Base-by-base conservation (phyloP, 208 protist species). In the Strigomonas culicis region DNA sequence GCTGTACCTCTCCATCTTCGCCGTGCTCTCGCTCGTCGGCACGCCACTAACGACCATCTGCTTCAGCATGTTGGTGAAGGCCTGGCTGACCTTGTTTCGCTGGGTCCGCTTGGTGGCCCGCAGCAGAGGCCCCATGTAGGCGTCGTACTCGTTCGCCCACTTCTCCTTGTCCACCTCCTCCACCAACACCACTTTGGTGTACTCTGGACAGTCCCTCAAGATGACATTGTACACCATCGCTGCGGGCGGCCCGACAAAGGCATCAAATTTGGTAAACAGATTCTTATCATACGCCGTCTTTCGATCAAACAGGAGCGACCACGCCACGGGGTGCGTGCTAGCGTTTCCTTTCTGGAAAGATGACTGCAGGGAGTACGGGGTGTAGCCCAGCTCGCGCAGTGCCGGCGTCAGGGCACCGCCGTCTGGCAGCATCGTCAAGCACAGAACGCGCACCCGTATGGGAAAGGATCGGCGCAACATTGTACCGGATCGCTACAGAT, bases 181-280 rank as follows among this genome's bases (percentile, higher is more conserved):
- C 1, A 90, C 83, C 1, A 93, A 68, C 11, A 93, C 75, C 0
- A 93, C 80, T 69, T 93, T 93, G 24, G 86, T 93, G 69, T 85
- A 93, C 22, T 56, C 34, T 27, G 86, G 83, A 27, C 80, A 87
- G 31, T 80, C 74, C 2, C 68, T 55, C 34, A 93, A 64, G 39
- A 93, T 74, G n/a, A 60, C 32, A 44, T 80, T 73, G 68, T 90
- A 88, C 47, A 82, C 30, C 50, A 82, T 67, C 27, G 77, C 59
- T 6, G 70, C 75, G 0, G 82, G 86, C 8, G 83, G 86, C 11
- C 86, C 82, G 7, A 88, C 74, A 27, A 88, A 65, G 28, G 63
- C 47, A 49, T 93, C 86, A 56, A 82, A 82, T 57, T 86, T 70
- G 15, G 46, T 60, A 25, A 93, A 77, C 30, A 89, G 41, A 21